Conservation (phyloP, 495 filamentous ascomycete species). For the Aspergillus funiculosus region DNA sequence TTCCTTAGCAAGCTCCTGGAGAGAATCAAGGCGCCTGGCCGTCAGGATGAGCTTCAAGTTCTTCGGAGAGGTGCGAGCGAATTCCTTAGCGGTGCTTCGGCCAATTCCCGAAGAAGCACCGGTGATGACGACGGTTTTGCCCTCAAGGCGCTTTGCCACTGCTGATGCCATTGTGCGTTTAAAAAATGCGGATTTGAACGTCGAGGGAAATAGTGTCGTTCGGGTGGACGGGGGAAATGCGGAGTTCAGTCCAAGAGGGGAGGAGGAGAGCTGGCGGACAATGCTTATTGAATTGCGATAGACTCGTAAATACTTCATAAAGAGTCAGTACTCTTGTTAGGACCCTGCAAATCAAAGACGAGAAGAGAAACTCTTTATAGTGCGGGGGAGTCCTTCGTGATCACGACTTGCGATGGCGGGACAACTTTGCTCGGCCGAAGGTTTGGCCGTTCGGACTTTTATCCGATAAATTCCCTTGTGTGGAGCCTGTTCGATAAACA, state of each 20-base stretch:
- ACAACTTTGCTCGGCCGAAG: constrained; percentile 15
- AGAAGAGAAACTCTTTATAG: constrained; percentile 1
- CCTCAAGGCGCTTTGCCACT: constrained; percentile 77
- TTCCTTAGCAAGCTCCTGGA: constrained; percentile 69
- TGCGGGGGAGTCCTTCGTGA: no score
- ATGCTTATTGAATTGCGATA: constrained; percentile 27
- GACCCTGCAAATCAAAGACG: background rate
- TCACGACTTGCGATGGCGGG: constrained; percentile 10
- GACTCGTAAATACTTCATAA: constrained; percentile 33
- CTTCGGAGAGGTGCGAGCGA: constrained; percentile 78
- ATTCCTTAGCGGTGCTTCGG: constrained; percentile 77
- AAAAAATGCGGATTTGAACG: constrained; percentile 21
- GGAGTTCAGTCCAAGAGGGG: constrained; percentile 15
- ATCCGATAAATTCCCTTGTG: no score
- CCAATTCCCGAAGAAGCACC: constrained; percentile 95
- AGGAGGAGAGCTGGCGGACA: constrained; percentile 19
- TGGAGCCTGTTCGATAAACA: no score
- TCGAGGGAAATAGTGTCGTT: constrained; percentile 17
- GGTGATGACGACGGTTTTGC: constrained; percentile 91
- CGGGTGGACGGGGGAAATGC: constrained; percentile 17
- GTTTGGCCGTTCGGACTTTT: constrained; percentile 16
- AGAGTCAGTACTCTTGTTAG: constrained; percentile 2
- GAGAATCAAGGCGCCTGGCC: constrained; percentile 70
- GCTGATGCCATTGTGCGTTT: constrained; percentile 65
- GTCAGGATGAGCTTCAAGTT: constrained; percentile 81